Percentiles rank a stretch among this genome's conserved stretches.
Conservation (phyloP, 2,329 filamentous ascomycete species). For the Sodiomyces alkalinus region DNA sequence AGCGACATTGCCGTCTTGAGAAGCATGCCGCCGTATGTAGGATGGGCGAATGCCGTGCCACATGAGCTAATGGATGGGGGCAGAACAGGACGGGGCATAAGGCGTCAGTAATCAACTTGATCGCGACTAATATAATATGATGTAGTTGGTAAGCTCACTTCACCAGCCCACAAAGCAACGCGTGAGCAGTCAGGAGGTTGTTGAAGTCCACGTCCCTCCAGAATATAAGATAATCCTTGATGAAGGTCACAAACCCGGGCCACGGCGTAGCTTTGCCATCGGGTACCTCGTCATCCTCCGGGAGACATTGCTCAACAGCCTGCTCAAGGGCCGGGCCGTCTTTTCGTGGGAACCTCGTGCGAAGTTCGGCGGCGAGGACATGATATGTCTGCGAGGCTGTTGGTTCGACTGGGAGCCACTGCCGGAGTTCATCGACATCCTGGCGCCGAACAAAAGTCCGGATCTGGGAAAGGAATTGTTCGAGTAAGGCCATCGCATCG, state of each 20-base stretch:
- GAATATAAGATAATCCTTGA: conserved; percentile 68
- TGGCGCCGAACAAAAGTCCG: conserved; percentile 44
- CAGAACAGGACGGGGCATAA: too few species aligned
- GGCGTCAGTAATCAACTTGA: neutral
- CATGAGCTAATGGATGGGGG: conserved; percentile 45
- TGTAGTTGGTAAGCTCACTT: conserved; percentile 39
- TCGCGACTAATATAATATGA: neutral
- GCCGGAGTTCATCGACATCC: conserved; percentile 49
- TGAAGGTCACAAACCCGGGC: conserved; percentile 64
- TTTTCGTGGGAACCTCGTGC: conserved; percentile 36
- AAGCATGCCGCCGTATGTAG: conserved; percentile 65
- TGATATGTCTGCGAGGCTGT: conserved; percentile 52
- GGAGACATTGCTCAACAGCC: conserved; percentile 48
- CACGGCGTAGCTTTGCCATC: conserved; percentile 54
- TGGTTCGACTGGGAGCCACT: conserved; percentile 63
- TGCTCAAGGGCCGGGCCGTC: conserved; percentile 38
- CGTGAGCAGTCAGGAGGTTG: conserved; percentile 61
- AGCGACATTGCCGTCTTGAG: conserved; percentile 73
- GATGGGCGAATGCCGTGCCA: conserved; percentile 66
- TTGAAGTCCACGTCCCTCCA: conserved; percentile 67
- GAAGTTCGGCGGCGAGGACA: conserved; percentile 53
- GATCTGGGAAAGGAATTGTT: conserved; percentile 53
- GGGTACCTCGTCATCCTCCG: conserved; percentile 46
- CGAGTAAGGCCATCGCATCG: conserved; percentile 45
- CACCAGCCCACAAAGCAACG: conserved; percentile 56